A percentile compares a stretch with the other conserved stretches of the same genome.
phyloP scores from a whole-genome alignment of 306 rosid genomes.

The Neltuma alba region DNA sequence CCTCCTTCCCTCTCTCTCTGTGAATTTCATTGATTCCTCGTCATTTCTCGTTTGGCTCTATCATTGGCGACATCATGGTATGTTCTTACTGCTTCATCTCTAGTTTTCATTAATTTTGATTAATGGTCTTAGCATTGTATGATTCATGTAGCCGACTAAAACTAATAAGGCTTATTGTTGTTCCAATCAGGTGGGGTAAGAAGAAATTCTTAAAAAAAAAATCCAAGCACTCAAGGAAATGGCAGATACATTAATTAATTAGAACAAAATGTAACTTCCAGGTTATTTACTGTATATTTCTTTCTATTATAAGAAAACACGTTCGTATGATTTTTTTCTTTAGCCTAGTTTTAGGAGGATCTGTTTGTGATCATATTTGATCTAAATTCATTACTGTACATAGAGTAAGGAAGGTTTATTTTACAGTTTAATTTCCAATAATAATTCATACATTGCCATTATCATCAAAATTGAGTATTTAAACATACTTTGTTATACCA shows the following conservation, averaged over 20 bases:
- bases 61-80: slow-evolving; percentile 58
- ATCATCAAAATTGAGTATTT: no score
- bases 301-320: no score
- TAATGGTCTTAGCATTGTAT: no score
- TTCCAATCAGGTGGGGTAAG: no score
- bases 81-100: slow-evolving; percentile 21
- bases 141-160: no score
- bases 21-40: slow-evolving; percentile 40
- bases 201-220: no score
- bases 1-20: slow-evolving; percentile 33
- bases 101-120: not conserved
- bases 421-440: not conserved
- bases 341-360: not conserved
- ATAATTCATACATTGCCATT: no score
- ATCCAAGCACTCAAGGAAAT: no score
- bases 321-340: not conserved
- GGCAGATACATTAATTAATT: no score
- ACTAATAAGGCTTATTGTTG: no score
- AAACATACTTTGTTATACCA: not conserved
- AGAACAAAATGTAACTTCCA: no score
- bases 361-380: not conserved
- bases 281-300: not conserved
- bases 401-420: no score
- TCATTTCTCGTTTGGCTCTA: slow-evolving; percentile 39
- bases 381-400: not conserved